Evolutionary conservation across 345 rosid genomes (phyloP).

Genomic region (Citrus glauca): DNA sequence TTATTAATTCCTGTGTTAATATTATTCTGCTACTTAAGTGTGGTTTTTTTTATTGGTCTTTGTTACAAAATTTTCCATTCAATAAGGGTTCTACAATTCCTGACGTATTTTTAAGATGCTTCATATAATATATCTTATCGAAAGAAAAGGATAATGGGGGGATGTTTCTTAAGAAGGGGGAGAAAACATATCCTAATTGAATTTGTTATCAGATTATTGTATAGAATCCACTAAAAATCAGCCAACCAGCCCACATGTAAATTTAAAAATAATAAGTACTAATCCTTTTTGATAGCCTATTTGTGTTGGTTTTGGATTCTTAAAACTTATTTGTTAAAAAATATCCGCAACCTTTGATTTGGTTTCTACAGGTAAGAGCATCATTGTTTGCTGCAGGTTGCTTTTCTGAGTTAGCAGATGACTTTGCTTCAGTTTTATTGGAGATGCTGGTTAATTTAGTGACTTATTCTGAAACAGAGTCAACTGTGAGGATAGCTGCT

Average conservation of each 20-base stretch:
- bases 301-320: neutral
- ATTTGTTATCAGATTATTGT: neutral
- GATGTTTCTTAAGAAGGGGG: neutral
- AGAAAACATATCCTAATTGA: neutral
- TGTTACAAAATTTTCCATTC: neutral
- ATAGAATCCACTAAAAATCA: neutral
- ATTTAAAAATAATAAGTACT: neutral
- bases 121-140: neutral
- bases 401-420: constrained; percentile 75
- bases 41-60: neutral
- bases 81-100: neutral
- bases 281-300: neutral
- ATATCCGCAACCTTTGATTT: constrained; percentile 4
- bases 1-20: neutral
- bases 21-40: neutral
- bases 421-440: constrained; percentile 71
- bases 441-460: constrained; percentile 65
- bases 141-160: too few relatives aligned
- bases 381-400: constrained; percentile 77
- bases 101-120: neutral
- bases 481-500: constrained; percentile 61
- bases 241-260: neutral
- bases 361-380: constrained; percentile 64
- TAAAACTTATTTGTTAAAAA: neutral
- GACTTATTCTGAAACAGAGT: constrained; percentile 39